A percentile compares a stretch with the other conserved stretches of the same genome.
phyloP scores from a whole-genome alignment of 106 monocot genomes.

The Allium fistulosum region DNA sequence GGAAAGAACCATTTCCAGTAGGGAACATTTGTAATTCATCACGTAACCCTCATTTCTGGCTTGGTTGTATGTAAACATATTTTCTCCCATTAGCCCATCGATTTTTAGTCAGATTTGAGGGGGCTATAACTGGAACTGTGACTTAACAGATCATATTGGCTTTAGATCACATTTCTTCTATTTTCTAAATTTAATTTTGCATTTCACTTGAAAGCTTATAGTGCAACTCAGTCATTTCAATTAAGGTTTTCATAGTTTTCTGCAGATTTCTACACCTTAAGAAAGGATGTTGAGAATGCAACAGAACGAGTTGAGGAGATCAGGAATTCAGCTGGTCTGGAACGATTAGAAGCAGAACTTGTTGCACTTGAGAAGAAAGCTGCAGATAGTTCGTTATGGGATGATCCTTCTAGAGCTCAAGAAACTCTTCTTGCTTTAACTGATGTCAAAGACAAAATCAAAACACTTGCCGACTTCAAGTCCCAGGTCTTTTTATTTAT shows the following conservation, averaged over 20 bases:
- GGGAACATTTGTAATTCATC: too few relatives aligned
- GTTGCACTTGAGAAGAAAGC: conserved; percentile 69
- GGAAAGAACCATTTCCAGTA: too few relatives aligned
- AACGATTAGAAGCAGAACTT: conserved; percentile 66
- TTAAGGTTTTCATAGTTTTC: background rate
- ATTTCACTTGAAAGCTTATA: too few relatives aligned
- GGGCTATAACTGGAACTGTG: too few relatives aligned
- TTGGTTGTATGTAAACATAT: too few relatives aligned
- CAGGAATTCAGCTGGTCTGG: conserved; percentile 60
- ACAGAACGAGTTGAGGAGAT: conserved; percentile 68
- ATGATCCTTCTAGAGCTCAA: conserved; percentile 79
- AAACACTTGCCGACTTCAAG: conserved; percentile 73
- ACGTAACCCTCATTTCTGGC: too few relatives aligned
- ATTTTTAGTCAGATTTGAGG: too few relatives aligned
- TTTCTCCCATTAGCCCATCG: too few relatives aligned
- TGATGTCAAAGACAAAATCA: conserved; percentile 89
- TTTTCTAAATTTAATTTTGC: too few relatives aligned
- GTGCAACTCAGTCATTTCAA: background rate
- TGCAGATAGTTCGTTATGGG: conserved; percentile 86
- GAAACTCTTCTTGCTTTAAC: conserved; percentile 73
- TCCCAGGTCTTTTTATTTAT: conserved; percentile 41
- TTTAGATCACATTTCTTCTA: too few relatives aligned
- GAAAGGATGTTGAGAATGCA: conserved; percentile 77
- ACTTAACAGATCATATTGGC: too few relatives aligned
- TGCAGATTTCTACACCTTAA: conserved; percentile 89